phyloP scores from a whole-genome alignment of 2,329 filamentous ascomycete genomes.

The Pestalotiopsis sp. region DNA sequence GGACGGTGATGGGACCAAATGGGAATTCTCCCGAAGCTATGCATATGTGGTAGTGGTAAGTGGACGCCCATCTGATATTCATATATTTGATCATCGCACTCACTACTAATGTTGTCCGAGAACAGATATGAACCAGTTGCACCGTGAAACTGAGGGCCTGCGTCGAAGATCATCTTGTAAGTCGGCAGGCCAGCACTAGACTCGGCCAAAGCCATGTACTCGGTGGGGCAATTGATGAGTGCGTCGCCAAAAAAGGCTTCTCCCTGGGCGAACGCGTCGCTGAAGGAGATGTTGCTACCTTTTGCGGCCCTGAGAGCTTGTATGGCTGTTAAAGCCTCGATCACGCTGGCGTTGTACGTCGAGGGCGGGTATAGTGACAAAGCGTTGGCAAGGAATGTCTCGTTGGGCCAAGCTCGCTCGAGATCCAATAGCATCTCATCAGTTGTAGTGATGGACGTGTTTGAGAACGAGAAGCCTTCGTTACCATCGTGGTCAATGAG shows the following conservation, averaged over 20 bases:
- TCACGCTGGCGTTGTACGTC: neutral
- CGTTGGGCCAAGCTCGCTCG: neutral
- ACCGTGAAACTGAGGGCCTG: neutral
- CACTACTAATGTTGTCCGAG: neutral
- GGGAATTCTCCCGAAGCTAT: neutral
- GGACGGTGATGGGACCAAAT: neutral
- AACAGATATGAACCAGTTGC: neutral
- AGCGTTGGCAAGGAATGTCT: neutral
- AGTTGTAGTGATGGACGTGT: neutral
- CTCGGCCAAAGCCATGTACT: neutral
- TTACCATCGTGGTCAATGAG: conserved; percentile 36
- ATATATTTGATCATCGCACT: neutral
- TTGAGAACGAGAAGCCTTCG: conserved; percentile 34
- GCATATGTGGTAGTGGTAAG: neutral
- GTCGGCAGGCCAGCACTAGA: neutral
- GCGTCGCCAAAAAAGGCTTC: neutral
- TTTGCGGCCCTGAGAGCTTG: neutral
- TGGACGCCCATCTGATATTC: neutral
- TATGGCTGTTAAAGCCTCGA: neutral
- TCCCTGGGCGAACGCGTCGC: neutral
- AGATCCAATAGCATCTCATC: neutral
- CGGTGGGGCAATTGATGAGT: neutral
- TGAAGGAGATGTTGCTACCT: neutral
- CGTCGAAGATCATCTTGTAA: neutral
- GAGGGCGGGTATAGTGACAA: neutral